Percentiles rank a stretch among this genome's conserved stretches.
Conservation (phyloP, 805 yeast genomes). For the Cyberlindnera xishuangbannaensis region DNA sequence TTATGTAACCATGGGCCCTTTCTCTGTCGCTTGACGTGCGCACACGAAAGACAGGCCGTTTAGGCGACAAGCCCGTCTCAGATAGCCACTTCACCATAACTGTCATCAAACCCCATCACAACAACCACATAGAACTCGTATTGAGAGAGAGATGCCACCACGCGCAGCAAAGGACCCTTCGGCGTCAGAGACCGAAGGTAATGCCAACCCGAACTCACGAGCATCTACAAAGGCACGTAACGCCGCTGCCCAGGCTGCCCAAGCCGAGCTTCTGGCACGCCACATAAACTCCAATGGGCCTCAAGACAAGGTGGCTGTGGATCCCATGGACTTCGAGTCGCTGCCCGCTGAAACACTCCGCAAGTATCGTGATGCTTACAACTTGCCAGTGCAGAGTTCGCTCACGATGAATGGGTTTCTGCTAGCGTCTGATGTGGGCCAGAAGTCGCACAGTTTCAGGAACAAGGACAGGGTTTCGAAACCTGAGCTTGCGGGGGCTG, state of each 20-base stretch:
- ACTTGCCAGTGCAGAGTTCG: slow-evolving; percentile 52
- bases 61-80: no score
- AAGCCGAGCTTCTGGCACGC: slow-evolving; percentile 58
- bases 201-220: slow-evolving; percentile 26
- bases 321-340: slow-evolving; percentile 64
- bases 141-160: slow-evolving; percentile 26
- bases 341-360: slow-evolving; percentile 62
- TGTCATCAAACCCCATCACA: no score
- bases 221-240: slow-evolving; percentile 54
- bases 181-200: slow-evolving; percentile 23
- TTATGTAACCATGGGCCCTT: no score
- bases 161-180: slow-evolving; percentile 20
- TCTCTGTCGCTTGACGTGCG: no score
- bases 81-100: no score
- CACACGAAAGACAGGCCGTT: no score
- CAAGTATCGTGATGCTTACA: slow-evolving; percentile 58
- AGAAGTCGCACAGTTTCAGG: slow-evolving; percentile 47
- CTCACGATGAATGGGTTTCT: slow-evolving; percentile 64
- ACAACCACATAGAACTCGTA: no score
- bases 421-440: slow-evolving; percentile 67
- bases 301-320: slow-evolving; percentile 40
- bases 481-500: slow-evolving; percentile 51
- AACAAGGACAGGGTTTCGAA: slow-evolving; percentile 45
- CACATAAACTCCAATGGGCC: slow-evolving; percentile 77
- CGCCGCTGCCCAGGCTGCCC: slow-evolving; percentile 61